These are phyloP conservation scores for Colletotrichum orchidophilum DNA, from an alignment of 2,329 filamentous ascomycete species.

Conservation along the genomic window DNA sequence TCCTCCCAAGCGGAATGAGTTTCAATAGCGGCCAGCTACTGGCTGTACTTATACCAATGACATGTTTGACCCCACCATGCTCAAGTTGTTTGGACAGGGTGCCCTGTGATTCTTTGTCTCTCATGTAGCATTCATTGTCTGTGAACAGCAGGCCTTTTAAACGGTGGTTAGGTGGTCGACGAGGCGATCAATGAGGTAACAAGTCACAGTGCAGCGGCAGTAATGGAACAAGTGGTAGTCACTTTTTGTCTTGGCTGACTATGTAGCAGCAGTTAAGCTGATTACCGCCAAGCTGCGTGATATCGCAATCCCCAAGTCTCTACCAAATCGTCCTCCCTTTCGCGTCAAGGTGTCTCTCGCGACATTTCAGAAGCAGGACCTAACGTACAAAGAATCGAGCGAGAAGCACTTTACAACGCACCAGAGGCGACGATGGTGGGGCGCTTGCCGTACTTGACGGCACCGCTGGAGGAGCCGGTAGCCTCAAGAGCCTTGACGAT, in stretches of 20 bases:
- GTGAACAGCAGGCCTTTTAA: not conserved
- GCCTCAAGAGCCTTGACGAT: slow-evolving; percentile 71
- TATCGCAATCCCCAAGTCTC: slow-evolving; percentile 20
- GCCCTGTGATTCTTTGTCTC: not conserved
- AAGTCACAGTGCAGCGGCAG: not conserved
- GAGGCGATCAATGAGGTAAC: not conserved
- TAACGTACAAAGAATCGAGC: slow-evolving; percentile 36
- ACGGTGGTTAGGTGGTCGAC: not conserved
- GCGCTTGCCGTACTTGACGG: slow-evolving; percentile 64
- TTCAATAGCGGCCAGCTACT: not conserved
- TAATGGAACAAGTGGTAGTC: not conserved
- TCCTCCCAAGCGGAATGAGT: slow-evolving; percentile 4
- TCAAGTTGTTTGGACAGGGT: not conserved
- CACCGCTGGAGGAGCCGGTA: slow-evolving; percentile 63
- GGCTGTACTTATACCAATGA: slow-evolving; percentile 12
- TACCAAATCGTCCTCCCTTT: slow-evolving; percentile 13
- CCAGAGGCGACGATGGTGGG: slow-evolving; percentile 68
- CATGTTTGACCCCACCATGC: not conserved
- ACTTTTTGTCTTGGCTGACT: slow-evolving; percentile 33
- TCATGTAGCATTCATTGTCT: not conserved
- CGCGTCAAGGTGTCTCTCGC: slow-evolving; percentile 11
- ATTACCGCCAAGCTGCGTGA: slow-evolving; percentile 11
- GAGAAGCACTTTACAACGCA: slow-evolving; percentile 50
- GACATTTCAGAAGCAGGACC: slow-evolving; percentile 12
- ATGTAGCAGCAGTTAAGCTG: slow-evolving; percentile 8